Evolutionary conservation across 2,329 filamentous ascomycete genomes (phyloP).

Genomic region (Microascus cirrosus): DNA sequence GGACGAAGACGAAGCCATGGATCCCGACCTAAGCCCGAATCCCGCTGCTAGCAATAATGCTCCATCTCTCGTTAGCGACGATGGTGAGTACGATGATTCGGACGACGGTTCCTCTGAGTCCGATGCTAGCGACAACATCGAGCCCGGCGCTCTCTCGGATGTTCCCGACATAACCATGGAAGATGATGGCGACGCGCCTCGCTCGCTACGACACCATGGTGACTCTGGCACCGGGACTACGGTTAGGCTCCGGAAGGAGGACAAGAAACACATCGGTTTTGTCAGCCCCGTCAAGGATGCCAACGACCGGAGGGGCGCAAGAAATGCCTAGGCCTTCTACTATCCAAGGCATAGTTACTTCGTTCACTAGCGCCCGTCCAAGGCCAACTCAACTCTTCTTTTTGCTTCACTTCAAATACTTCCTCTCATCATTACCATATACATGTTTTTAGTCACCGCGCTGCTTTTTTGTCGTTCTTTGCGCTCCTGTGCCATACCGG

Average conservation of each 20-base stretch:
- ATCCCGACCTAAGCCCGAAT: constrained; percentile 56
- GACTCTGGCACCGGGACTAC: constrained; percentile 24
- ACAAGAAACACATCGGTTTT: constrained; percentile 43
- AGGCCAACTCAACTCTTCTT: constrained; percentile 6
- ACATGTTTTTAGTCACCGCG: neutral
- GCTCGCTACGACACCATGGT: constrained; percentile 30
- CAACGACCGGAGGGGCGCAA: constrained; percentile 14
- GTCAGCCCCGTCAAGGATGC: constrained; percentile 34
- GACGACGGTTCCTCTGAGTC: constrained; percentile 52
- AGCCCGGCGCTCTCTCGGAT: constrained; percentile 48
- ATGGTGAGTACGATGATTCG: constrained; percentile 67
- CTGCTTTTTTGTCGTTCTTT: neutral
- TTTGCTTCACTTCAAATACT: constrained; percentile 2
- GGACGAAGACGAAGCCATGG: constrained; percentile 32
- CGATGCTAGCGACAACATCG: constrained; percentile 43
- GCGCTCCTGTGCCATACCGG: neutral
- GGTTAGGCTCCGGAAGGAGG: constrained; percentile 41
- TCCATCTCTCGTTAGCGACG: constrained; percentile 71
- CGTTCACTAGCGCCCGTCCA: constrained; percentile 5
- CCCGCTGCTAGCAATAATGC: constrained; percentile 64
- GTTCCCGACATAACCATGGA: constrained; percentile 52
- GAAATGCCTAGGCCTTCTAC: constrained; percentile 13
- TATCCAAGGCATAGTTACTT: too few species aligned
- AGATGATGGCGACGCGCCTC: constrained; percentile 31
- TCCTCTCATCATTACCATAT: neutral